phyloP scores from a whole-genome alignment of 306 rosid genomes.

The Echinosophora koreensis region DNA sequence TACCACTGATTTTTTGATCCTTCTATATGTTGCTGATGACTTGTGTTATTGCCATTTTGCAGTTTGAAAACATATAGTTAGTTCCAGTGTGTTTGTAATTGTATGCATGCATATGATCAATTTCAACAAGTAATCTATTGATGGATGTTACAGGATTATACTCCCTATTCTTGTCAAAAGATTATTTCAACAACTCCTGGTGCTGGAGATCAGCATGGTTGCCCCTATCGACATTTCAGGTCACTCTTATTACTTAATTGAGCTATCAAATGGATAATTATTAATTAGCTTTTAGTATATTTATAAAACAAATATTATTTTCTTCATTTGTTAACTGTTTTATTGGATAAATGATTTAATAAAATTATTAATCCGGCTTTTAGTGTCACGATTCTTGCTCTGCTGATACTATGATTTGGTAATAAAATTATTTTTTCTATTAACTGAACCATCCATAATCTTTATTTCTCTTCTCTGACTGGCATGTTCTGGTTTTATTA shows the following conservation, averaged over 20 bases:
- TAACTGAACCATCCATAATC: neutral
- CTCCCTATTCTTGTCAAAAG: conserved; percentile 89
- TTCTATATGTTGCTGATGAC: conserved; percentile 18
- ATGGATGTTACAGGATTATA: conserved; percentile 76
- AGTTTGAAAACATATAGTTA: conserved; percentile 15
- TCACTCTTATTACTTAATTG: conserved; percentile 43
- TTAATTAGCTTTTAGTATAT: conserved; percentile 33
- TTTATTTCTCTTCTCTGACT: conserved; percentile 4
- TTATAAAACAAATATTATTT: conserved; percentile 11
- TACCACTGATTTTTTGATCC: conserved; percentile 12
- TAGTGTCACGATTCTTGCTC: conserved; percentile 8
- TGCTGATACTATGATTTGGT: conserved; percentile 2
- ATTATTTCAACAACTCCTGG: conserved; percentile 86
- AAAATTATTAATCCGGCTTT: conserved; percentile 16
- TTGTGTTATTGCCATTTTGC: conserved; percentile 16
- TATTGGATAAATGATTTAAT: conserved; percentile 30
- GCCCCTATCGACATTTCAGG: conserved; percentile 99
- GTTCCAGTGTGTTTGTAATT: conserved; percentile 35
- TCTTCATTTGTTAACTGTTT: conserved; percentile 10
- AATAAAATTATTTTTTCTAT: conserved; percentile 7
- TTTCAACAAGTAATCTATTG: conserved; percentile 41
- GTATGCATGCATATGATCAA: conserved; percentile 32
- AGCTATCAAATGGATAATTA: conserved; percentile 16
- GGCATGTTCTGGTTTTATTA: conserved; percentile 1
- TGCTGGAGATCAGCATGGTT: conserved; percentile 97